phyloP scores from a whole-genome alignment of 108 stramenopile species.

The Nannochloropsis salina region DNA sequence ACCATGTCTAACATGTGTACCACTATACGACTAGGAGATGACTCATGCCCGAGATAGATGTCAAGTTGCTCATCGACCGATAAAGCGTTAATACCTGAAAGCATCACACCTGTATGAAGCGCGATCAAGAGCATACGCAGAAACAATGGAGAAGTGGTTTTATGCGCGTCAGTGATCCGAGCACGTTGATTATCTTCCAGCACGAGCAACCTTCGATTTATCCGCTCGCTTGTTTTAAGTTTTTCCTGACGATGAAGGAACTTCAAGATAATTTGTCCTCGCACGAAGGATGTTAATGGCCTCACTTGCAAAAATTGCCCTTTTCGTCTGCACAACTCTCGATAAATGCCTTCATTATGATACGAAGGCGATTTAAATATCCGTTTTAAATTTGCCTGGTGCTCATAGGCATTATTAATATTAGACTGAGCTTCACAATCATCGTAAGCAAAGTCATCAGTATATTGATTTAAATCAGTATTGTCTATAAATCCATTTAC shows the following conservation, averaged over 20 bases:
- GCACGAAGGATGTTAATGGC: constrained; percentile 27
- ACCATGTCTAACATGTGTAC: constrained; percentile 12
- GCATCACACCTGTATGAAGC: constrained; percentile 27
- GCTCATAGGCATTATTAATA: too few relatives aligned
- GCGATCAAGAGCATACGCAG: constrained; percentile 48
- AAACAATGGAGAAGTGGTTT: constrained; percentile 38
- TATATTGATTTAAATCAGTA: too few relatives aligned
- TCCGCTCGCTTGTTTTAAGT: background rate
- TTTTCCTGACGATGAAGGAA: constrained; percentile 7
- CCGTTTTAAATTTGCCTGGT: too few relatives aligned
- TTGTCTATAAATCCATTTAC: too few relatives aligned
- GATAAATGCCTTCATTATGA: constrained; percentile 24
- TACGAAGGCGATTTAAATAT: background rate
- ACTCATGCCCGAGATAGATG: constrained; percentile 26
- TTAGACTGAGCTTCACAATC: too few relatives aligned
- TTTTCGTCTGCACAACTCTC: constrained; percentile 38
- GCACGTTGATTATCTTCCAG: constrained; percentile 36
- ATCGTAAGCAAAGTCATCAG: too few relatives aligned
- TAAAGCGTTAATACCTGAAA: constrained; percentile 10
- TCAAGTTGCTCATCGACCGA: constrained; percentile 43
- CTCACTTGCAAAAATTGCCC: constrained; percentile 33
- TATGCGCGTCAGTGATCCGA: constrained; percentile 21
- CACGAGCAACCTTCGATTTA: constrained; percentile 16
- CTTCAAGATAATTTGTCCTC: background rate
- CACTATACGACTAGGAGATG: background rate